phyloP scores from a whole-genome alignment of 2,329 filamentous ascomycete genomes.

The Dactylonectria estremocensis region DNA sequence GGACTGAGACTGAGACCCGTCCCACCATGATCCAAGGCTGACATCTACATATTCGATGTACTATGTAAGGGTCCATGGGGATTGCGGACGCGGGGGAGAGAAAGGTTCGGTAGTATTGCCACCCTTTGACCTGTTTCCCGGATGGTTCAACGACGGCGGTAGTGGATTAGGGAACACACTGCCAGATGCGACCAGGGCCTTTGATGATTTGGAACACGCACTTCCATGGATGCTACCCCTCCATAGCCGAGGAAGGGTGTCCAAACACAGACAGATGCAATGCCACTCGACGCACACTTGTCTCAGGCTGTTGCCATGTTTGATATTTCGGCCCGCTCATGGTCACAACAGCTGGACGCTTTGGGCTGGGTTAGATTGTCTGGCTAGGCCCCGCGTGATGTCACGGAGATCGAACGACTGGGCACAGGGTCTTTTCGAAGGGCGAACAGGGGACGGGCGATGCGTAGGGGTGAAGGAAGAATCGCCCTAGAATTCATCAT shows the following conservation, averaged over 20 bases:
- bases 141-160: constrained; percentile 9
- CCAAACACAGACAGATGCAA: constrained; percentile 7
- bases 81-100: constrained; percentile 22
- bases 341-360: constrained; percentile 23
- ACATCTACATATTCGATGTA: neutral
- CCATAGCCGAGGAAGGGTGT: constrained; percentile 27
- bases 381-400: constrained; percentile 39
- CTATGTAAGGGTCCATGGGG: constrained; percentile 13
- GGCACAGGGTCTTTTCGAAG: constrained; percentile 27
- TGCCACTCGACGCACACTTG: constrained; percentile 28
- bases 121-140: constrained; percentile 3
- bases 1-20: constrained; percentile 5
- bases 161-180: neutral
- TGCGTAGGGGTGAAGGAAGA: neutral
- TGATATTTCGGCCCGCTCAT: constrained; percentile 32
- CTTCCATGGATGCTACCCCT: constrained; percentile 16
- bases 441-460: constrained; percentile 22
- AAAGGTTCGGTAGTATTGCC: constrained; percentile 19
- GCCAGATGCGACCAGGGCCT: constrained; percentile 3
- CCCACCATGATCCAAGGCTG: constrained; percentile 24
- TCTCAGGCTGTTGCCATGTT: constrained; percentile 34
- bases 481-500: neutral
- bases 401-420: constrained; percentile 44
- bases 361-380: constrained; percentile 14
- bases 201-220: neutral